Evolutionary conservation across 202 grass and related monocot genomes (phyloP), one percentile per base, ranked within the genome.

Genomic region (Elaeis oleifera): DNA sequence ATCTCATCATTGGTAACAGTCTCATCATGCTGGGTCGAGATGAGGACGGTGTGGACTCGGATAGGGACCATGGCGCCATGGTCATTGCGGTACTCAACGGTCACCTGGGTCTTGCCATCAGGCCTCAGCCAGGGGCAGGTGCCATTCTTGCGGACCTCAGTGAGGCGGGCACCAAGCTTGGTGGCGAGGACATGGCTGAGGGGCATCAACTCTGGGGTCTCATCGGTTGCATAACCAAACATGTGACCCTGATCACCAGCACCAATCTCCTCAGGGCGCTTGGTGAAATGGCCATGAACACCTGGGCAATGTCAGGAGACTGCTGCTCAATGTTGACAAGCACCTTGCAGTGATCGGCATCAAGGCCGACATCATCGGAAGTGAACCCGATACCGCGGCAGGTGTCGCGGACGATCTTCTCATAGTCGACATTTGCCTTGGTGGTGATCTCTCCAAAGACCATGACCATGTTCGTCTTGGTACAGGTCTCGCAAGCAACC

Each of bases 61-160:
- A 95, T 48, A 5, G 89, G 89, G 51, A 95, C 76, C 84, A 85
- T 89, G 50, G 84, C 89, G n/a, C 89, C 89, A 55, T 68, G 64
- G 16, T 88, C 84, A 1, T 89, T 94, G 18, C 75, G 68, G 66
- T 94, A 94, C 61, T 94, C 89, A 22, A 94, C 72, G 14, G 89
- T 94, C 60, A 94, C 89, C 73, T 94, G 89, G 18, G 89, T 94
- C 81, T 94, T 94, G 15, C 89, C 89, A 60, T 94, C 89, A 61
- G 89, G 89, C 54, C 84, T 78, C 57, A 94, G 58, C 89, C 89
- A 94, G 0, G 84, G 19, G 53, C 84, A 94, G 36, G 81, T 80
- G 17, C 72, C 78, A 16, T 82, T 88, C 78, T 94, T 94, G 49
- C 81, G 81, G 24, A 88, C 84, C 75, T 85, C 84, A 1, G 89